These are phyloP conservation scores for Euphorbia corollata DNA, from an alignment of 441 rosid genomes.

Conservation along the genomic window DNA sequence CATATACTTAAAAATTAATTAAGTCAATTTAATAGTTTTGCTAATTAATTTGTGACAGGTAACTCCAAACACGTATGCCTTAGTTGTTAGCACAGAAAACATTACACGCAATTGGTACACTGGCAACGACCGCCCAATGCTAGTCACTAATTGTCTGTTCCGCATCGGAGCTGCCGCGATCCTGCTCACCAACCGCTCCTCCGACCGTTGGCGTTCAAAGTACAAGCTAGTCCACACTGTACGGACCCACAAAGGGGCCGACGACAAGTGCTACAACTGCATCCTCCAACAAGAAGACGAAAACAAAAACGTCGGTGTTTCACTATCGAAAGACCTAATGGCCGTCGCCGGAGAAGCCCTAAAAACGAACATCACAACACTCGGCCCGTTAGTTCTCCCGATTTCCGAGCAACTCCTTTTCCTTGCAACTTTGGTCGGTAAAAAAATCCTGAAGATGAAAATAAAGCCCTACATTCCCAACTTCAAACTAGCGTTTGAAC, in stretches of 20 bases:
- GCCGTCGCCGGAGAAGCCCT: constrained; percentile 83
- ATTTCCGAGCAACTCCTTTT: constrained; percentile 65
- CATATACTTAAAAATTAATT: not conserved
- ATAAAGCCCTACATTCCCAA: constrained; percentile 71
- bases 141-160: constrained; percentile 77
- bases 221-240: constrained; percentile 68
- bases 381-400: constrained; percentile 83
- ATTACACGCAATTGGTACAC: constrained; percentile 78
- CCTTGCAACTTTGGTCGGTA: constrained; percentile 45
- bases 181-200: constrained; percentile 58
- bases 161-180: constrained; percentile 89
- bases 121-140: constrained; percentile 82
- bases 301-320: constrained; percentile 52
- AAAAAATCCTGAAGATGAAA: constrained; percentile 48
- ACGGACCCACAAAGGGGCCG: constrained; percentile 81
- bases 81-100: constrained; percentile 82
- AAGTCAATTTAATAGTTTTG: no score
- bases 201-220: constrained; percentile 63
- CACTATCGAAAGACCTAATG: constrained; percentile 70
- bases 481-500: constrained; percentile 73
- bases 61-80: constrained; percentile 63
- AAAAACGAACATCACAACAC: constrained; percentile 69
- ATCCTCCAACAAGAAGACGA: constrained; percentile 72
- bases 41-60: constrained; percentile 31
- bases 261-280: constrained; percentile 58